Percentiles rank a stretch among this genome's conserved stretches.
phyloP scores from a whole-genome alignment of 2,329 filamentous ascomycete species.

The Fusarium pseudograminearum region DNA sequence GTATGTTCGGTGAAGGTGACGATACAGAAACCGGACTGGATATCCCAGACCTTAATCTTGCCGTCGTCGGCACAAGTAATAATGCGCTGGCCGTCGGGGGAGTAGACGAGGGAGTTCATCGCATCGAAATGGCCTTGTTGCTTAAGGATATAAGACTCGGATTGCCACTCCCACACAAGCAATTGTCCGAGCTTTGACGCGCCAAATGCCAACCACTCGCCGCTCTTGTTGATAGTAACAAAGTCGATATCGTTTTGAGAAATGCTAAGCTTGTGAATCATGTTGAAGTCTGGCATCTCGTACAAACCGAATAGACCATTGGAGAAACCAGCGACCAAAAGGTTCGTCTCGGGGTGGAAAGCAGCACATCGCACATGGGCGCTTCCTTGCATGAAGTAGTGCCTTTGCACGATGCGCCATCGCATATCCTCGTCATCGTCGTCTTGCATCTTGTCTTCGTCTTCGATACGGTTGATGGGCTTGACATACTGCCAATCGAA shows the following conservation, averaged over 20 bases:
- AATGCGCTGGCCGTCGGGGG: slow-evolving; percentile 91
- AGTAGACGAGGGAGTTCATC: slow-evolving; percentile 93
- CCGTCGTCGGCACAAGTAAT: slow-evolving; percentile 96
- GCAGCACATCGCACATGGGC: slow-evolving; percentile 90
- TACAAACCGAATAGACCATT: slow-evolving; percentile 95
- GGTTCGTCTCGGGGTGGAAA: slow-evolving; percentile 85
- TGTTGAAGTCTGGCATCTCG: slow-evolving; percentile 94
- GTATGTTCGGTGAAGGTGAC: slow-evolving; percentile 98
- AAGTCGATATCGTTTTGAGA: slow-evolving; percentile 97
- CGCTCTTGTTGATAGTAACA: slow-evolving; percentile 91
- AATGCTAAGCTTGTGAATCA: slow-evolving; percentile 92
- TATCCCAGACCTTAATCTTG: slow-evolving; percentile 99
- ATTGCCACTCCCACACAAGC: slow-evolving; percentile 99
- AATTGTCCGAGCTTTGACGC: slow-evolving; percentile 95
- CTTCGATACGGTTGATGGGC: slow-evolving; percentile 65
- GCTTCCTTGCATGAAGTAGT: slow-evolving; percentile 94
- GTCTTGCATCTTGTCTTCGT: slow-evolving; percentile 70
- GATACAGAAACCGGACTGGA: slow-evolving; percentile 95
- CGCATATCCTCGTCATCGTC: slow-evolving; percentile 75
- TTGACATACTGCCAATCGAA: slow-evolving; percentile 91
- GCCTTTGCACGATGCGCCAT: slow-evolving; percentile 90
- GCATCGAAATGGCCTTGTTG: slow-evolving; percentile 98
- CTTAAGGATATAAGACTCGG: slow-evolving; percentile 97
- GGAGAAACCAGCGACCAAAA: slow-evolving; percentile 97
- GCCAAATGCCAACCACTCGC: slow-evolving; percentile 97